Base-by-base conservation (phyloP, 306 rosid genomes). In the Inga oerstediana region DNA sequence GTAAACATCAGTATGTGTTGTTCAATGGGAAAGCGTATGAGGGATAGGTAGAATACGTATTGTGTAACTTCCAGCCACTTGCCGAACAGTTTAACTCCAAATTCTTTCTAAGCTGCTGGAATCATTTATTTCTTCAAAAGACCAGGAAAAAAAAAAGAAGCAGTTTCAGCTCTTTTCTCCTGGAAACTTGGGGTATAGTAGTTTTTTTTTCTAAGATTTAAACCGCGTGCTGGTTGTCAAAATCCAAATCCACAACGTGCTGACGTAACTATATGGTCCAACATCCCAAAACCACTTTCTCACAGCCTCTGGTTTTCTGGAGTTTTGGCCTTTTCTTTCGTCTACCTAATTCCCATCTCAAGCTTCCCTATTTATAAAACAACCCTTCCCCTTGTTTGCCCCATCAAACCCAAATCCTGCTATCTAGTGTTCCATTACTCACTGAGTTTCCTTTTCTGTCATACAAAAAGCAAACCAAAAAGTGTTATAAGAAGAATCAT, bases 231-330 rank as follows among this genome's bases (percentile, higher is more conserved):
- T 7, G 15, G 22, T 6, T 22, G 54, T 44, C 35, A 11, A 71
- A 44, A 19, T 65, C 72, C 46, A 67, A 67, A 10, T 19, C 49
- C 49, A 20, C 24, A 58, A 56, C 3, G 22, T 20, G 64, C 64
- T 58, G 24, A 20, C 32, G 32, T 19, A 2, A 17, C 65, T 43
- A 32, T 16, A 17, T 34, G 78, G 46, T 51, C 64, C 78, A 17
- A 51, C 64, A 32, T 44, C 75, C 54, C 34, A 32, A 75, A 75
- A 76, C 35, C 58, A 27, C 32, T 71, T 44, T 44, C 59, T 17
- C n/a, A 8, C 10, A 17, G 75, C 61, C 83, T 14, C 77, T 43
- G 32, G 71, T 80, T 80, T 80, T 24, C 7, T 34, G 20, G 13
- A 7, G 9, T 7, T 35, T 37, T 37, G 76, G 82, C 52, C 65